Evolutionary conservation across 148 eudicot genomes (phyloP).

Genomic region (Nepenthes gracilis): DNA sequence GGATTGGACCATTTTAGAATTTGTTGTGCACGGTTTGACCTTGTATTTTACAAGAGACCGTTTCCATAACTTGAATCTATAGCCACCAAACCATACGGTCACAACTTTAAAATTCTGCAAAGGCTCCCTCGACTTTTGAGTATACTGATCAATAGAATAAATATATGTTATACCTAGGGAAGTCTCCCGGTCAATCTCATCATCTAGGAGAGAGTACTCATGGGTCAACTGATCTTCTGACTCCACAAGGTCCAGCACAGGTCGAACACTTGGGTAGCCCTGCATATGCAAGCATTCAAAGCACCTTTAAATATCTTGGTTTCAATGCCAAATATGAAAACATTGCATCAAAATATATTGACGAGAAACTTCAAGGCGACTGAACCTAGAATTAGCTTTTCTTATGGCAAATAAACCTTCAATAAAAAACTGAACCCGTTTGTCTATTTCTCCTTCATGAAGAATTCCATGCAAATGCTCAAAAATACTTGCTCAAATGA

Average conservation of each 20-base stretch:
- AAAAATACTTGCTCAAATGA: constrained; percentile 25
- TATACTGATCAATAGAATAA: too few species aligned
- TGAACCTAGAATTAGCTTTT: constrained; percentile 87
- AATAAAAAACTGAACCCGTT: constrained; percentile 80
- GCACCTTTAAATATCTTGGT: too few species aligned
- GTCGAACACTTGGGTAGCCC: constrained; percentile 88
- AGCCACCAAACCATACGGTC: too few species aligned
- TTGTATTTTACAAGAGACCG: too few species aligned
- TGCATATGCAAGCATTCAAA: constrained; percentile 17
- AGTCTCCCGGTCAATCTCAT: constrained; percentile 64
- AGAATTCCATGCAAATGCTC: constrained; percentile 95
- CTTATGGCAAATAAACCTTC: constrained; percentile 85
- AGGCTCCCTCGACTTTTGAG: too few species aligned
- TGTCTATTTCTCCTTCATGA: constrained; percentile 96
- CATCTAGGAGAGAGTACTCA: constrained; percentile 56
- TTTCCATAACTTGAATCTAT: too few species aligned
- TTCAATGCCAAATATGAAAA: too few species aligned
- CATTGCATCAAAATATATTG: neutral
- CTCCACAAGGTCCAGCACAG: constrained; percentile 90
- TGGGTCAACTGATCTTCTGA: constrained; percentile 89
- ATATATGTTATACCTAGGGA: constrained; percentile 31
- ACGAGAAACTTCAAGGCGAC: constrained; percentile 1
- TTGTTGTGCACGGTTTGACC: too few species aligned
- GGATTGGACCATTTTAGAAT: too few species aligned
- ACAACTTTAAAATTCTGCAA: too few species aligned